Evolutionary conservation across 805 yeast species (phyloP).

Genomic region (Candida golubevii): DNA sequence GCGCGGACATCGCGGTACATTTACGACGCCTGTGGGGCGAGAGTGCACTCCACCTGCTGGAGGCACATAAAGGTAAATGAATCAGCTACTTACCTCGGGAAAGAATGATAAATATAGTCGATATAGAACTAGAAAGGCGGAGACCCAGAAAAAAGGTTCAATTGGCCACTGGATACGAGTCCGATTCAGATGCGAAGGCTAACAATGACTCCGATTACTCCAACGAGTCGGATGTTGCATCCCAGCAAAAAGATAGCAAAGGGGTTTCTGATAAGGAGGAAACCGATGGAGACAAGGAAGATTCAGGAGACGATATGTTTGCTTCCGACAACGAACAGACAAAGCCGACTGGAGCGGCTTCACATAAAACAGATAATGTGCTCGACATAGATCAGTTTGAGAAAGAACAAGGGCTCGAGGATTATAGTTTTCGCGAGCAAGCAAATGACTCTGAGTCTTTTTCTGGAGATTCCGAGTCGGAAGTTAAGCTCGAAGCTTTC

Average conservation of each 20-base stretch:
- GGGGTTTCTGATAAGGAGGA: too few species aligned
- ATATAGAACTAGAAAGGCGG: background rate
- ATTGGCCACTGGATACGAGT: slow-evolving; percentile 14
- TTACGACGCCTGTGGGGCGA: background rate
- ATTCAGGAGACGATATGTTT: slow-evolving; percentile 38
- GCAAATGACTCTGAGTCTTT: slow-evolving; percentile 8
- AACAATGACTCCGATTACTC: slow-evolving; percentile 12
- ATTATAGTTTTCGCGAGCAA: slow-evolving; percentile 15
- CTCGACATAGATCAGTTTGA: slow-evolving; percentile 21
- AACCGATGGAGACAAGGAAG: background rate
- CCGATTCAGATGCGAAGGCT: slow-evolving; percentile 15
- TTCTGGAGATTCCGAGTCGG: background rate
- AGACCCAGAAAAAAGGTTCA: background rate
- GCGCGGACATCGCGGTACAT: background rate
- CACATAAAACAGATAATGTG: background rate
- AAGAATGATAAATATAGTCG: too few species aligned
- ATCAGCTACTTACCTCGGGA: too few species aligned
- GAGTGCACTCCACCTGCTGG: too few species aligned
- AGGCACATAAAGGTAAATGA: too few species aligned
- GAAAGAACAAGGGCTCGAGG: slow-evolving; percentile 21
- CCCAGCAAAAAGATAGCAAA: background rate
- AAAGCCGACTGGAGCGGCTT: too few species aligned
- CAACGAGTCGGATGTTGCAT: slow-evolving; percentile 4
- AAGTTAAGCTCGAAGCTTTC: slow-evolving; percentile 51
- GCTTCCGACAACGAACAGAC: slow-evolving; percentile 22